Conservation (phyloP, 495 filamentous ascomycete genomes). For the Penicillium egyptiacum region DNA sequence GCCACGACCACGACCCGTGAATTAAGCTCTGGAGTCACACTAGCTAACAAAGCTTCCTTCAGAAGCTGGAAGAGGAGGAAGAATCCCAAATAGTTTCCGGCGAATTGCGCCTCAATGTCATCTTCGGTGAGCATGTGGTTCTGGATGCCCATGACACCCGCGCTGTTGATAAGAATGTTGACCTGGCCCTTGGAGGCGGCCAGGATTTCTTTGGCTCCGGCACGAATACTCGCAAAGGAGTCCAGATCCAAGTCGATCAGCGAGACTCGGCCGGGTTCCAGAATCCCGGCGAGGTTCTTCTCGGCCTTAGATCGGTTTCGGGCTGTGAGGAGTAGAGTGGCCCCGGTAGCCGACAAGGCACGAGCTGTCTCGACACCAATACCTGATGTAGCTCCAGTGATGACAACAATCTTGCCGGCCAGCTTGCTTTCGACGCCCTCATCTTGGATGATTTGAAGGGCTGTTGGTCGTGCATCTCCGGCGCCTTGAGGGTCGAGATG, state of each 20-base stretch:
- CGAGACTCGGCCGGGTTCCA: slow-evolving; percentile 30
- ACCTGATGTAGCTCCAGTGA: slow-evolving; percentile 55
- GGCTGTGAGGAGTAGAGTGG: slow-evolving; percentile 46
- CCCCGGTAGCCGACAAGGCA: slow-evolving; percentile 50
- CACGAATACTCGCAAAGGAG: slow-evolving; percentile 42
- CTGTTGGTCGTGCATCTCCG: slow-evolving; percentile 58
- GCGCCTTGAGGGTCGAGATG: slow-evolving; percentile 46
- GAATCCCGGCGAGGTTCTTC: slow-evolving; percentile 29
- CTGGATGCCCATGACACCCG: slow-evolving; percentile 49
- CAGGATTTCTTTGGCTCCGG: slow-evolving; percentile 40
- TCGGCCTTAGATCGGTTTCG: slow-evolving; percentile 42
- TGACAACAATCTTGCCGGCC: slow-evolving; percentile 47
- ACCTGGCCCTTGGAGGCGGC: slow-evolving; percentile 33
- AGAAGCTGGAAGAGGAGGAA: slow-evolving; percentile 53
- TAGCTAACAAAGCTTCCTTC: slow-evolving; percentile 40
- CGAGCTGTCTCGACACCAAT: slow-evolving; percentile 55
- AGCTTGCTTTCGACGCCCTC: slow-evolving; percentile 43
- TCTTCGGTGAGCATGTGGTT: slow-evolving; percentile 39
- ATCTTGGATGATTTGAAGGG: slow-evolving; percentile 53
- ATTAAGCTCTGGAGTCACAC: slow-evolving; percentile 34
- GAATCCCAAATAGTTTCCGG: slow-evolving; percentile 49
- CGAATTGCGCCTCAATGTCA: slow-evolving; percentile 47
- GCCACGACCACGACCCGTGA: slow-evolving; percentile 46
- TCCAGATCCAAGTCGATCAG: slow-evolving; percentile 45
- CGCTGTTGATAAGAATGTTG: slow-evolving; percentile 50